Conservation (phyloP, 306 rosid genomes). For the Pachyrhizus erosus region DNA sequence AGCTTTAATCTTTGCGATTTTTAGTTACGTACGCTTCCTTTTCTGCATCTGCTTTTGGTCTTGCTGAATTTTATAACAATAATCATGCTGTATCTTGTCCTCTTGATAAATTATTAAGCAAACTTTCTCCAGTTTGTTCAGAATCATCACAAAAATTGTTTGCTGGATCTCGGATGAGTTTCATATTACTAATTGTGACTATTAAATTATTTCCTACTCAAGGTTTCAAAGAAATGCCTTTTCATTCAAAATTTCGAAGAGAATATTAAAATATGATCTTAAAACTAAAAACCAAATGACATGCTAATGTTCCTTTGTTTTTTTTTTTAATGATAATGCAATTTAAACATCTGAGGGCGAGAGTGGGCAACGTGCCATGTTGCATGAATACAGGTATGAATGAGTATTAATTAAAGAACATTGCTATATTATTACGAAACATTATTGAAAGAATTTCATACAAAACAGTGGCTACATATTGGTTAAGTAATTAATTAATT, state of each 20-base stretch:
- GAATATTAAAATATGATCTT: not conserved
- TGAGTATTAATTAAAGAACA: too few relatives aligned
- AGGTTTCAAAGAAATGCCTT: not conserved
- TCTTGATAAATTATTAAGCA: slow-evolving; percentile 2
- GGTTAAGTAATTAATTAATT: too few relatives aligned
- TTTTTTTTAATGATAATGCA: not conserved
- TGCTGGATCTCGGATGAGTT: not conserved
- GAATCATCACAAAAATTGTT: not conserved
- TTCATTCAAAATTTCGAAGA: not conserved
- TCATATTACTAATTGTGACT: not conserved
- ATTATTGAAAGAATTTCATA: too few relatives aligned
- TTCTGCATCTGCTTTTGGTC: not conserved
- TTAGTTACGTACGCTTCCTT: not conserved
- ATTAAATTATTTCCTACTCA: not conserved
- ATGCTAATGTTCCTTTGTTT: not conserved
- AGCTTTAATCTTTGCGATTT: not conserved
- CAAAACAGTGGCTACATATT: too few relatives aligned
- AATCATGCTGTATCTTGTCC: not conserved
- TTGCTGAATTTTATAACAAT: not conserved
- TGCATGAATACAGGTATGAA: not conserved
- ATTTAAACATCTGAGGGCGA: not conserved
- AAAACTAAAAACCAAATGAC: not conserved
- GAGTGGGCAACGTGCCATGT: not conserved
- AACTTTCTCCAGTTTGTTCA: not conserved
- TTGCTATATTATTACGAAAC: too few relatives aligned